Conservation (phyloP, 2,329 filamentous ascomycete genomes). For the Fusarium napiforme region DNA sequence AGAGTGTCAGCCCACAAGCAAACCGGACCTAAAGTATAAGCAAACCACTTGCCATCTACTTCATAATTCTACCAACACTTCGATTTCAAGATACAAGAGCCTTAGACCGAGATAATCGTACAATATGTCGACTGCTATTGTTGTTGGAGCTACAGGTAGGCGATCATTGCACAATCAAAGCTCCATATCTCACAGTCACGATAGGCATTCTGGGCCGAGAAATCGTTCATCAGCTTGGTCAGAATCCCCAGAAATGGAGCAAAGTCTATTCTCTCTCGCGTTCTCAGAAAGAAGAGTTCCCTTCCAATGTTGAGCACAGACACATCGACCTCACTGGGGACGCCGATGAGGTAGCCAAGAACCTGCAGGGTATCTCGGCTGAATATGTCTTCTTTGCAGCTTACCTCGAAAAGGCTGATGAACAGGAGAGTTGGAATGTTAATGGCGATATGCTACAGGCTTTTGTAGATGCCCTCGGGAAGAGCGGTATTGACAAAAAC, state of each 20-base stretch:
- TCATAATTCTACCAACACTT: neutral
- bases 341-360: neutral
- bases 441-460: constrained; percentile 18
- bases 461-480: neutral
- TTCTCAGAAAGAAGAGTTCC: constrained; percentile 11
- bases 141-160: constrained; percentile 11
- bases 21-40: neutral
- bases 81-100: neutral
- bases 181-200: neutral
- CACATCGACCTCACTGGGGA: constrained; percentile 8
- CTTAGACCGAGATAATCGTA: neutral
- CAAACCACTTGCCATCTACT: neutral
- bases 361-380: neutral
- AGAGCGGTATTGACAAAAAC: neutral
- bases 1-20: neutral
- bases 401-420: constrained; percentile 2
- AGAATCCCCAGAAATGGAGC: neutral
- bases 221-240: constrained; percentile 2
- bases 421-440: constrained; percentile 3
- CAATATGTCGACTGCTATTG: constrained; percentile 1
- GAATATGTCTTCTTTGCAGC: constrained; percentile 18
- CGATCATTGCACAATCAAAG: accelerated
- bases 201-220: constrained; percentile 11
- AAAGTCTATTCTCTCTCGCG: constrained; percentile 11
- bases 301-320: constrained; percentile 4